These are phyloP conservation scores for Ophiorrhiza pumila DNA, from an alignment of 257 asterid genomes.

Conservation along the genomic window DNA sequence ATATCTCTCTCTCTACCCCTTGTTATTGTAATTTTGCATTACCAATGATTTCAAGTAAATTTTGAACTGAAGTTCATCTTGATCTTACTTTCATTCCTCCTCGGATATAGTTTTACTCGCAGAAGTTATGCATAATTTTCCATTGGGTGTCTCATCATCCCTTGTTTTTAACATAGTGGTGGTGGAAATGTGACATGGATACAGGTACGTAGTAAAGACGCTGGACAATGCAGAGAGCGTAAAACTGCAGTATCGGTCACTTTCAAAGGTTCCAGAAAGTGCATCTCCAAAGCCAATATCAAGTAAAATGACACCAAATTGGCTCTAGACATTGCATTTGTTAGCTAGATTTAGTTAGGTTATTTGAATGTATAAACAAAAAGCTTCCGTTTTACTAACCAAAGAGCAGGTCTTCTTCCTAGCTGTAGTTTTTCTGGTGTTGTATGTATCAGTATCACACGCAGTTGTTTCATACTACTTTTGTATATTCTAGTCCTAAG, in stretches of 20 bases:
- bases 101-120: too few species aligned
- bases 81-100: too few species aligned
- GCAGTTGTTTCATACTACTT: background rate
- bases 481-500: slow-evolving; percentile 7
- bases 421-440: slow-evolving; percentile 11
- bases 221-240: slow-evolving; percentile 98
- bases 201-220: slow-evolving; percentile 96
- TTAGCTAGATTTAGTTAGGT: background rate
- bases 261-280: slow-evolving; percentile 60
- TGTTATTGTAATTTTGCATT: background rate
- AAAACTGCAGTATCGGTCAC: slow-evolving; percentile 90
- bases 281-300: slow-evolving; percentile 49
- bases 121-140: too few species aligned
- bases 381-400: slow-evolving; percentile 8
- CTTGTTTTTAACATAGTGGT: background rate
- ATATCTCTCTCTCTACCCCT: slow-evolving; percentile 1
- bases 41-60: background rate
- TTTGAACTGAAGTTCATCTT: background rate
- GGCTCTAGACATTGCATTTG: slow-evolving; percentile 42
- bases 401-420: background rate
- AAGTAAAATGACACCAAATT: slow-evolving; percentile 45
- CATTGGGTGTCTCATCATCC: too few species aligned
- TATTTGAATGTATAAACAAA: slow-evolving; percentile 4
- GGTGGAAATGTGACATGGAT: slow-evolving; percentile 13
- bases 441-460: background rate